Evolutionary conservation across 1,284 basidiomycete genomes (phyloP), one percentile per base, ranked within the genome.

Genomic region (Mycena citricolor): DNA sequence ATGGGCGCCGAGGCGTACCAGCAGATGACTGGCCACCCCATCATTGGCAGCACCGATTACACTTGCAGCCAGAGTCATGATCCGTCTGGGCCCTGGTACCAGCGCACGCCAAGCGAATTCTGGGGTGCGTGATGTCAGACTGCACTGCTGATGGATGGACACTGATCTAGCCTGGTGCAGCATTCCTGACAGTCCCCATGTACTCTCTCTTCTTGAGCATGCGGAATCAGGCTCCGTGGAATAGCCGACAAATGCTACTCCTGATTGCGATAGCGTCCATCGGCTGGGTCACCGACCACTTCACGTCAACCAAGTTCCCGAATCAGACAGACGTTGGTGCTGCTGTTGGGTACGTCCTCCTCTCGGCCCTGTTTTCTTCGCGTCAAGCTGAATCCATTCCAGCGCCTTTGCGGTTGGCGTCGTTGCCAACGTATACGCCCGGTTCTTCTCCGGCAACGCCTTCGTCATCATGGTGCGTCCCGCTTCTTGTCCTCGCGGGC

Each of bases 331-430:
- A 91, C 60, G 81, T 90, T 57, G 81, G 77, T 30, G 81, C 84
- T 1, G 85, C 85, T 4, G 75, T 86, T 41, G 86, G 86, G 69
- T 73, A 42, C 20, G 65, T 63, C 25, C 34, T 29, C 16, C 39
- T 45, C 39, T 33, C 26, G n/a, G n/a, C 20, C 24, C 29, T 36
- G 34, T 26, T 32, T 41, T 42, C 23, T 35, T 49, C 12, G 7
- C 31, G 12, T 32, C 20, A n/a, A n/a, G n/a, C 37, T 25, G 23
- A 39, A 46, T 47, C 49, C 21, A 25, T 46, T 62, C 54, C 40
- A 78, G 85, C 23, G 87, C 89, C 1, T 88, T 95, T 55, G 81
- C 82, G 1, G 90, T 94, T 30, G 91, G 92, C 7, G 69, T 93
- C 40, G 69, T 92, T 31, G 79, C 91, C 23, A 94, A 94, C 62